Evolutionary conservation across 768 basidiomycete species (phyloP).

Genomic region (Boletus sp.): DNA sequence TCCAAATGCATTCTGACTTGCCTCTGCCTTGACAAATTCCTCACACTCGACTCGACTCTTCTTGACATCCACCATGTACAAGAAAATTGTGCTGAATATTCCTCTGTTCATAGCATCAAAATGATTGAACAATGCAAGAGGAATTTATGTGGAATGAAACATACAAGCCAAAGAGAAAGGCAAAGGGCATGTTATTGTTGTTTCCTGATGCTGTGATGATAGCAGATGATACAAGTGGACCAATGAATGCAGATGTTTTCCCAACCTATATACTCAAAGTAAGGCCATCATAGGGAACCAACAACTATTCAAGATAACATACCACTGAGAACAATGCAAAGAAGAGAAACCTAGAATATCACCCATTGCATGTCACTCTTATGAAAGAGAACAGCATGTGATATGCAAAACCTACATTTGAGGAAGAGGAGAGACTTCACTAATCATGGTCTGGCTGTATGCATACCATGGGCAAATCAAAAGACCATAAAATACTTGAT

Average conservation of each 20-base stretch:
- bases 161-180: constrained; percentile 68
- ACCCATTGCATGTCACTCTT: background rate
- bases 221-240: constrained; percentile 64
- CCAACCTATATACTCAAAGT: constrained; percentile 45
- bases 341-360: constrained; percentile 57
- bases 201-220: constrained; percentile 35
- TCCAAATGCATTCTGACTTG: constrained; percentile 25
- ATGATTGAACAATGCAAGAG: background rate
- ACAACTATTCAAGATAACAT: constrained; percentile 9
- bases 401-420: constrained; percentile 53
- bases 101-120: constrained; percentile 10
- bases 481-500: constrained; percentile 68
- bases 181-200: constrained; percentile 76
- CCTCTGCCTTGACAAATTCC: constrained; percentile 58
- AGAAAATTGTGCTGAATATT: constrained; percentile 43
- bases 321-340: constrained; percentile 76
- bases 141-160: constrained; percentile 20
- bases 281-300: background rate
- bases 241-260: constrained; percentile 76
- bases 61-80: constrained; percentile 61
- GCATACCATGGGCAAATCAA: constrained; percentile 82
- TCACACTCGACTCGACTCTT: constrained; percentile 66
- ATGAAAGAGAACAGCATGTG: background rate
- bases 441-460: constrained; percentile 82
- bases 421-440: constrained; percentile 68